These are phyloP conservation scores for Colletotrichum sp. DNA, from an alignment of 2,329 filamentous ascomycete species.

Conservation along the genomic window DNA sequence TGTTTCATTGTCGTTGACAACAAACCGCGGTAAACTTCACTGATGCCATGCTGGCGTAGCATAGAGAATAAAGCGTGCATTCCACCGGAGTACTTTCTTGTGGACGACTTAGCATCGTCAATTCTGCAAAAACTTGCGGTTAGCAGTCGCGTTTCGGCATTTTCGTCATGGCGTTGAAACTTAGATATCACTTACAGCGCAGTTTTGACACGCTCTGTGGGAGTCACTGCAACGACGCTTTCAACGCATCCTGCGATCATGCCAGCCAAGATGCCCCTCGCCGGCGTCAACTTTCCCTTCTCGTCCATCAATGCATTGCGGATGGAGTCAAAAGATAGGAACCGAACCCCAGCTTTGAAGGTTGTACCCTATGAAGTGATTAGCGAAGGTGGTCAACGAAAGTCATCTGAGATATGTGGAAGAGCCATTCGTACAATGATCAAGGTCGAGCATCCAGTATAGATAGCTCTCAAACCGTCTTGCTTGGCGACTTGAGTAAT, in stretches of 20 bases:
- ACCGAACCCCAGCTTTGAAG: constrained; percentile 70
- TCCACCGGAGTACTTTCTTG: constrained; percentile 32
- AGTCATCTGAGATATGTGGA: not conserved
- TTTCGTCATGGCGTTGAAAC: not conserved
- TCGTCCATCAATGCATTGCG: constrained; percentile 62
- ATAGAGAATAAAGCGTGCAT: constrained; percentile 37
- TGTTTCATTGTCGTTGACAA: constrained; percentile 53
- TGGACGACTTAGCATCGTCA: constrained; percentile 37
- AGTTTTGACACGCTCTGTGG: constrained; percentile 72
- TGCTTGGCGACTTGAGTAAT: constrained; percentile 57
- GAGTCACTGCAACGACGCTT: constrained; percentile 69
- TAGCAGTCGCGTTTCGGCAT: not conserved
- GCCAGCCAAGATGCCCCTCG: constrained; percentile 65
- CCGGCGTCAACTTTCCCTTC: constrained; percentile 60
- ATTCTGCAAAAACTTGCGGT: constrained; percentile 27
- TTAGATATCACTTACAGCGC: constrained; percentile 46
- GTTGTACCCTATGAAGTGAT: constrained; percentile 50
- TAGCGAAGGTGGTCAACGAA: not conserved
- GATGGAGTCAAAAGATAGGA: constrained; percentile 70
- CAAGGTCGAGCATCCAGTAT: constrained; percentile 67
- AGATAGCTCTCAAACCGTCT: constrained; percentile 64
- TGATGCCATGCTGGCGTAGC: constrained; percentile 42
- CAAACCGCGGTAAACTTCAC: constrained; percentile 49
- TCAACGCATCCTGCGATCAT: constrained; percentile 69
- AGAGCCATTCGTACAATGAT: constrained; percentile 43